phyloP scores from a whole-genome alignment of 1,284 basidiomycete genomes.

The Ustilago loliicola region DNA sequence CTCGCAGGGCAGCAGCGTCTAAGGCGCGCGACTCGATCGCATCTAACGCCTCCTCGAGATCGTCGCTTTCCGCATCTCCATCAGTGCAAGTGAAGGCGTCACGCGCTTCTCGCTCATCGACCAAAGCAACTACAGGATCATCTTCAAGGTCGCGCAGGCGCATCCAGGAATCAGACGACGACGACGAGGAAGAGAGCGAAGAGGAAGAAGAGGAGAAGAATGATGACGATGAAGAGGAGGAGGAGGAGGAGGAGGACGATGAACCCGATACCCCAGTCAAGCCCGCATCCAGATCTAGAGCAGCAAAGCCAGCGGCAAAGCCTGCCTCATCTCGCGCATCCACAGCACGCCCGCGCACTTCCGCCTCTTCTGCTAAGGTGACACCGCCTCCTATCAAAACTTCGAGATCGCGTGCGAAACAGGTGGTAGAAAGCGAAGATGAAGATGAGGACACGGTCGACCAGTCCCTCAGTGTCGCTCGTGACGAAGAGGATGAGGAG shows the following conservation, averaged over 20 bases:
- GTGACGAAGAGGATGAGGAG: conserved; percentile 18
- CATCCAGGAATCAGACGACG: conserved; percentile 39
- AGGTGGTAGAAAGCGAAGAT: conserved; percentile 34
- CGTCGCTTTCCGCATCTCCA: conserved; percentile 25
- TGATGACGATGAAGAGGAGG: conserved; percentile 23
- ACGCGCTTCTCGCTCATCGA: conserved; percentile 26
- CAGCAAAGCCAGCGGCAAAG: conserved; percentile 23
- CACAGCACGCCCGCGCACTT: conserved; percentile 15
- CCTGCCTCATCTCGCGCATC: conserved; percentile 19
- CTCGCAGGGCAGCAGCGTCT: conserved; percentile 40
- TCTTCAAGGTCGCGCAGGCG: conserved; percentile 38
- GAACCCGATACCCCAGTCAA: conserved; percentile 38
- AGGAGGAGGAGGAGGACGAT: conserved; percentile 25
- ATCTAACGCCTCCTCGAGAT: conserved; percentile 28
- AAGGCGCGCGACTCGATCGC: conserved; percentile 48
- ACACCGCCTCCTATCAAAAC: conserved; percentile 28
- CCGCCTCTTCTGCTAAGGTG: conserved; percentile 14
- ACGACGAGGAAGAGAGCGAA: conserved; percentile 28
- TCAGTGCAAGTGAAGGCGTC: conserved; percentile 17
- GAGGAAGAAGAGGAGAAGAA: conserved; percentile 27
- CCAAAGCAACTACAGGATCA: conserved; percentile 20
- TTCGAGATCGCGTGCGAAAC: conserved; percentile 29
- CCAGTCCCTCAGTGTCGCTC: conserved; percentile 35
- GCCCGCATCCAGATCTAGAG: conserved; percentile 24
- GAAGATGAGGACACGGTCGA: conserved; percentile 35